Base-by-base conservation (phyloP, 441 rosid species). In the Populus hybrid region DNA sequence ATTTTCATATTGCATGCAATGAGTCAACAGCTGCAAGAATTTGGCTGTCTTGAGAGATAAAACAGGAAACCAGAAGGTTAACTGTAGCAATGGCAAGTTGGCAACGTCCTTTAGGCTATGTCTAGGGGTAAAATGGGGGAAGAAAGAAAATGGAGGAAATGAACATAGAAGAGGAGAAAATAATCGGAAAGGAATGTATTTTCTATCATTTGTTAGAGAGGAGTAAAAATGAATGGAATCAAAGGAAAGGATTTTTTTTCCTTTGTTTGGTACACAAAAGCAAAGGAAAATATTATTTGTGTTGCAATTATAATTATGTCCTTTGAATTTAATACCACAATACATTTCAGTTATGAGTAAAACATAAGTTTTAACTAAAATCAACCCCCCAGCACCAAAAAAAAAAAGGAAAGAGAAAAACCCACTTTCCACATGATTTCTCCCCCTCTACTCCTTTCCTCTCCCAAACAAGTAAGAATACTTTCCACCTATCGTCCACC, bases 1-100 rank as follows among this genome's bases (percentile, higher is more conserved):
- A 73, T 11, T 42, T 66, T 69, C 23, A 26, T 35, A 14, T 59
- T 28, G 68, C 74, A 68, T 31, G 23, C 7, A 28, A 67, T 24
- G 20, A 65, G 4, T 70, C 64, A 67, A 69, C 33, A 69, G 24
- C 45, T n/a, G 74, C 50, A 72, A 23, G 68, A 70, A 53, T 10
- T n/a, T 12, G 64, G 56, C 76, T 20, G n/a, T 23, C 20, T 61
- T 70, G 29, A 45, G 16, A 56, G 45, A 70, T 8, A 8, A 24
- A 38, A 40, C 56, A 21, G 38, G 59, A 59, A 76, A 45, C 14
- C 31, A n/a, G 21, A 67, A 40, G 42, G 40, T 35, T n/a, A 28
- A 21, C 0, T 28, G 26, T 26, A 50, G 6, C 56, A 14, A 12
- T 42, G 18, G 18, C 53, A 42, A 45, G 56, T 45, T 45, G 20